Percentiles rank a stretch among this genome's conserved stretches.
These are phyloP conservation scores for Ilex asprella DNA, from an alignment of 257 asterid species.

Conservation along the genomic window DNA sequence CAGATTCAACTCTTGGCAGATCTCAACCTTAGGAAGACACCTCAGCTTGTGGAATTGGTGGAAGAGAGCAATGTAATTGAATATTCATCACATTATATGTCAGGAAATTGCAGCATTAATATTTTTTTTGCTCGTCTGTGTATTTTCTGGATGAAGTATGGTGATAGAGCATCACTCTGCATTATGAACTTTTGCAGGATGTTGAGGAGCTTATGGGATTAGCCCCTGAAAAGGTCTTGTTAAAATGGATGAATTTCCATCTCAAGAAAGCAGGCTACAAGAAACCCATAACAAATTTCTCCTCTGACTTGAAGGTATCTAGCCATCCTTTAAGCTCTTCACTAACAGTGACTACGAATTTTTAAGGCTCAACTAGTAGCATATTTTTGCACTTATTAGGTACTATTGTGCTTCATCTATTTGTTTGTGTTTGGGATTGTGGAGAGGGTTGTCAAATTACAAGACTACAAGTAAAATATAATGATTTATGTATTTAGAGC, in stretches of 20 bases:
- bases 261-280: constrained; percentile 88
- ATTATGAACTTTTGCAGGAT: constrained; percentile 44
- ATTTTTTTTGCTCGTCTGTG: constrained; percentile 5
- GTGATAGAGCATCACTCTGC: too few relatives aligned
- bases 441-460: too few relatives aligned
- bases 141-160: constrained; percentile 1
- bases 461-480: too few relatives aligned
- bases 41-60: too few relatives aligned
- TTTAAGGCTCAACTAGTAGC: too few relatives aligned
- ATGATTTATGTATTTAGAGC: too few relatives aligned
- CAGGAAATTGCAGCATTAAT: background rate
- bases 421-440: too few relatives aligned
- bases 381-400: too few relatives aligned
- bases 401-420: too few relatives aligned
- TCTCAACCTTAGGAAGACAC: too few relatives aligned
- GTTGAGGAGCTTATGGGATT: constrained; percentile 94
- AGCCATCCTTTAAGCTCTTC: background rate
- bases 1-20: constrained; percentile 97
- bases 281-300: constrained; percentile 75
- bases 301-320: constrained; percentile 84
- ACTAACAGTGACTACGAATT: too few relatives aligned
- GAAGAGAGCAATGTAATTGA: too few relatives aligned
- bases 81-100: constrained; percentile 16
- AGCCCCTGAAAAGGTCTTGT: constrained; percentile 91
- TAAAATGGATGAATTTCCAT: constrained; percentile 98